Base-by-base conservation (phyloP, 2,329 filamentous ascomycete species). In the Ascochyta viciae-villosae region DNA sequence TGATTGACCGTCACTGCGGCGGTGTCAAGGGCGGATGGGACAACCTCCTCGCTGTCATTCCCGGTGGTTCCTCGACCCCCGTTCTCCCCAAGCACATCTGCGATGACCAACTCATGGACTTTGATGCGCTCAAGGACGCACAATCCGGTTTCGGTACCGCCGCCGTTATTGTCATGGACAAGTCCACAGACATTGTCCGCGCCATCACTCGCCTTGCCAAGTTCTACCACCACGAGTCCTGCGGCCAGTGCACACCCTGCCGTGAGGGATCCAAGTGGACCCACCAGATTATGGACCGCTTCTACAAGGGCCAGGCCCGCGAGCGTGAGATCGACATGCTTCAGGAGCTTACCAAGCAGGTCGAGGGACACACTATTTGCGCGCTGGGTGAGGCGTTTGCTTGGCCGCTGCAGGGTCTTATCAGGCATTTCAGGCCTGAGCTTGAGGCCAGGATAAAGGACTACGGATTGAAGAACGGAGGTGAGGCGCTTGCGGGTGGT, bases 241-340 rank as follows among this genome's bases (percentile, higher is more conserved):
- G 95, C 78, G 95, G 95, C 58, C 95, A 99, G 82, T 99, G 95
- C 83, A 99, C 95, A 55, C 95, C 95, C n/a, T 99, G 95, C 85
- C 90, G 95, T 76, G 95, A 99, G 82, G 95, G 95, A 65, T 96
- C 90, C 83, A 97, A 96, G 83, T 99, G 95, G 95, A 97, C 94
- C 10, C 90, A 96, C 80, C 93, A 99, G 83, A 98, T 99, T 78
- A 98, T 99, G 95, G 83, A 90, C 78, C 89, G 95, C 54, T 96
- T 99, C 70, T 92, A 96, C 83, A 90, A 90, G 77, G 95, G 95
- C 57, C 87, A 91, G 78, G 95, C 91, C 58, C 88, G 91, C 61
- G 87, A 89, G 78, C 86, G 95, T 59, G 95, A 99, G 81, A 99
- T 99, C 76, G 95, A 99, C 77, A 99, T 99, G 95, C 86, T 99